Conservation (phyloP, 2,329 filamentous ascomycete genomes). For the Alternaria brassicae region DNA sequence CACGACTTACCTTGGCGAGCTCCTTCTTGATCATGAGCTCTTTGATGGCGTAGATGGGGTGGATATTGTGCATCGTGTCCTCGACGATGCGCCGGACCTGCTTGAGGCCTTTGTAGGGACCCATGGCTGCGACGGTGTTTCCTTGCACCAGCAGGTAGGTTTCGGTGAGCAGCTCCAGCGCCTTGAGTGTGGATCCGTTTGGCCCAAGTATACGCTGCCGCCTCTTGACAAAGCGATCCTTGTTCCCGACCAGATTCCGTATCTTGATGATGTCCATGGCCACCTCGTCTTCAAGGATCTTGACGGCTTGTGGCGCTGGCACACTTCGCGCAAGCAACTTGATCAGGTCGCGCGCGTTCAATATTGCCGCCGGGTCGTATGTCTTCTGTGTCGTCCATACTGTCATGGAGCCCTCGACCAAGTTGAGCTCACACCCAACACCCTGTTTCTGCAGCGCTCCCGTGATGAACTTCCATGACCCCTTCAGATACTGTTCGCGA, state of each 20-base stretch:
- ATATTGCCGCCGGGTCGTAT: constrained; percentile 87
- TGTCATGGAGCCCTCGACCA: constrained; percentile 95
- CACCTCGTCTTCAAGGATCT: constrained; percentile 90
- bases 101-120: constrained; percentile 89
- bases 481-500: constrained; percentile 89
- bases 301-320: constrained; percentile 88
- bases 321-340: constrained; percentile 86
- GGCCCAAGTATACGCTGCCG: constrained; percentile 92
- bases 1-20: constrained; percentile 67
- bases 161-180: constrained; percentile 86
- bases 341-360: constrained; percentile 93
- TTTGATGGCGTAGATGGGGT: constrained; percentile 91
- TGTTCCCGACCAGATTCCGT: constrained; percentile 85
- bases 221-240: constrained; percentile 94
- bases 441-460: constrained; percentile 84
- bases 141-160: constrained; percentile 94
- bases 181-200: constrained; percentile 90
- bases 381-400: constrained; percentile 94
- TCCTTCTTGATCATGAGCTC: constrained; percentile 94
- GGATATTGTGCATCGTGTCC: constrained; percentile 96
- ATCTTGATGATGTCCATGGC: constrained; percentile 98
- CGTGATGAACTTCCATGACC: constrained; percentile 91
- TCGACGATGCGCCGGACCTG: constrained; percentile 84
- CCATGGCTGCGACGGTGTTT: constrained; percentile 93
- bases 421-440: constrained; percentile 89